Evolutionary conservation across 768 basidiomycete species (phyloP), one percentile per base, ranked within the genome.

Genomic region (Rubroboletus pulcherrimus): DNA sequence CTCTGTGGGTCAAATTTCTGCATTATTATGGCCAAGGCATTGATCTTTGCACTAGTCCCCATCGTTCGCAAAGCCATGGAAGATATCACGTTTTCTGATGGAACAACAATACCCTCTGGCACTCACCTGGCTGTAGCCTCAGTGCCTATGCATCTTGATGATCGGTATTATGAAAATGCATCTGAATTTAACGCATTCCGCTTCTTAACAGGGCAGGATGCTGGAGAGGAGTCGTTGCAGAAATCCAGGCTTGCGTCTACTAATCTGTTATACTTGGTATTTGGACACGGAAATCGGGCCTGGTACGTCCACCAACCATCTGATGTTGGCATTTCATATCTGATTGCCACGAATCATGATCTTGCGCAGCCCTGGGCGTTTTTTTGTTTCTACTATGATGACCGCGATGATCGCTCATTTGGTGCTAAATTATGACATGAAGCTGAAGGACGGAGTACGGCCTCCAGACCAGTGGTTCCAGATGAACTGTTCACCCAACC

Each of bases 111-210:
- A 43, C 77, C 78, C n/a, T 59, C 60, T 5, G 80, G 79, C 51
- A 72, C 71, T 21, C 63, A 68, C 26, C 60, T 78, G n/a, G 60
- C 65, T 14, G 65, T 72, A 9, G 71, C 73, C 10, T 53, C 66
- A 7, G 50, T 56, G 24, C 57, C 71, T n/a, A 65, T 74, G 63
- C 76, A 77, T 56, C 65, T 66, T 17, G 76, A 81, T 55, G 67
- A 68, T n/a, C 66, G 65, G 15, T 61, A 70, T 19, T 85, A 82
- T 59, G 56, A 66, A n/a, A 70, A 78, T 48, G 67, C 82, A 0
- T 61, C 68, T 30, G 64, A 66, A 40, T 80, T 80, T 39, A 68
- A 77, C 30, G 71, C 76, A 1, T 76, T 76, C 51, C 69, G 78
- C 15, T 81, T 78, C 61, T 55, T 69, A 24, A 54, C 68, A n/a